Evolutionary conservation across 352 stramenopile genomes (phyloP), one percentile per base, ranked within the genome.

Genomic region (Phytophthora ohioensis): DNA sequence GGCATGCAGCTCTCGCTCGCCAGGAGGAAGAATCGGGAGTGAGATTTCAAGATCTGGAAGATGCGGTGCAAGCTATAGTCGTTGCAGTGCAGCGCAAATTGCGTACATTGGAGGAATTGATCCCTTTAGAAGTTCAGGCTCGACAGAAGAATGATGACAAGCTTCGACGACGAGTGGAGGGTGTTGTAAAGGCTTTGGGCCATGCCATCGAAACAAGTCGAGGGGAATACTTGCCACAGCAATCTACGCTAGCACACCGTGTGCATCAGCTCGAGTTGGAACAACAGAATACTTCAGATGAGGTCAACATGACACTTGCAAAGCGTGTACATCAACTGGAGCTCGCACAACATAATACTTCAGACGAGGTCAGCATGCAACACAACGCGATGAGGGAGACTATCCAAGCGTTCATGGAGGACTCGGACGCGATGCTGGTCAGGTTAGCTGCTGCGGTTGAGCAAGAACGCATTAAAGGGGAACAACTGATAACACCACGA

Each of bases 51-150:
- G 77, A 80, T 15, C 17, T 78, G 8, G 84, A 91, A 5, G 69
- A 82, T 10, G 66, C 82, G 5, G 61, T 64, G 3, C 56, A 47
- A 32, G 34, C 47, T n/a, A 39, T 76, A 49, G 39, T 42, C 4
- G 21, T 41, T 42, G 35, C 35, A 12, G 57, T 91, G 4, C 84
- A 92, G 46, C 66, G 55, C 9, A 87, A 88, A 45, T 34, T 92
- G 2, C 57, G 57, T 42, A 82, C 79, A 15, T 54, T 94, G 2
- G 84, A 94, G 68, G 80, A 88, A 57, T 78, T 88, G 31, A 60
- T 94, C 34, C 83, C 79, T 6, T 62, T 92, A 53, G 84, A 94
- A 34, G 83, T 91, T 30, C 73, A 81, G 62, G 82, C 84, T 7
- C 66, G 84, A 13, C 84, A 92, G 59, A 80, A 84, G 49, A 65